Conservation (phyloP, 2,329 filamentous ascomycete genomes). For the Pestalotiopsis sp. region DNA sequence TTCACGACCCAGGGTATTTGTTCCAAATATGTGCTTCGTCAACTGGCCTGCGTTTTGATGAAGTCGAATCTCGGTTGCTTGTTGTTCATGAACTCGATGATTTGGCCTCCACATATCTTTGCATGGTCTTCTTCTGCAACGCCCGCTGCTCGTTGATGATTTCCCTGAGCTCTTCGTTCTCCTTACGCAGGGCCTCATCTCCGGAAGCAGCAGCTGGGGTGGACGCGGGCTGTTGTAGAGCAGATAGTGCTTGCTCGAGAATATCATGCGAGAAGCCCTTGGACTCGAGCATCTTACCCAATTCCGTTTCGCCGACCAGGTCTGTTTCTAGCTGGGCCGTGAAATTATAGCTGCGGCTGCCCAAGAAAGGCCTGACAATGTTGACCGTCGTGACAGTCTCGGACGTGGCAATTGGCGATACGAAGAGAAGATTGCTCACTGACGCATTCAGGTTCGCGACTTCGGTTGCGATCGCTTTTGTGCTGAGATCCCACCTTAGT, state of each 20-base stretch:
- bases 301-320: slow-evolving; percentile 41
- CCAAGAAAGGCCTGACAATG: slow-evolving; percentile 81
- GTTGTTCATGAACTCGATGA: slow-evolving; percentile 24
- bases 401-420: slow-evolving; percentile 60
- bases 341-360: slow-evolving; percentile 65
- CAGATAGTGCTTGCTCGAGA: slow-evolving; percentile 52
- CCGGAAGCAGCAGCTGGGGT: slow-evolving; percentile 21
- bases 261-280: slow-evolving; percentile 49
- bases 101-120: slow-evolving; percentile 31
- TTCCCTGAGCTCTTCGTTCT: slow-evolving; percentile 47
- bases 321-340: slow-evolving; percentile 62
- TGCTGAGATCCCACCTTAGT: slow-evolving; percentile 77
- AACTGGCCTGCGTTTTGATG: background rate
- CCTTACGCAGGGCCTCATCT: slow-evolving; percentile 38
- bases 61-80: background rate
- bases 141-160: slow-evolving; percentile 46
- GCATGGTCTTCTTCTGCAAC: slow-evolving; percentile 42
- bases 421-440: slow-evolving; percentile 79
- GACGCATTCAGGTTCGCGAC: slow-evolving; percentile 76
- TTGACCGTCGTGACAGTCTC: slow-evolving; percentile 53
- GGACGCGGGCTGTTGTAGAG: slow-evolving; percentile 40
- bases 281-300: slow-evolving; percentile 46
- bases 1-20: background rate
- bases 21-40: background rate
- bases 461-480: slow-evolving; percentile 67